Conservation (phyloP, 2,329 filamentous ascomycete species). For the Pseudogymnoascus sp. region DNA sequence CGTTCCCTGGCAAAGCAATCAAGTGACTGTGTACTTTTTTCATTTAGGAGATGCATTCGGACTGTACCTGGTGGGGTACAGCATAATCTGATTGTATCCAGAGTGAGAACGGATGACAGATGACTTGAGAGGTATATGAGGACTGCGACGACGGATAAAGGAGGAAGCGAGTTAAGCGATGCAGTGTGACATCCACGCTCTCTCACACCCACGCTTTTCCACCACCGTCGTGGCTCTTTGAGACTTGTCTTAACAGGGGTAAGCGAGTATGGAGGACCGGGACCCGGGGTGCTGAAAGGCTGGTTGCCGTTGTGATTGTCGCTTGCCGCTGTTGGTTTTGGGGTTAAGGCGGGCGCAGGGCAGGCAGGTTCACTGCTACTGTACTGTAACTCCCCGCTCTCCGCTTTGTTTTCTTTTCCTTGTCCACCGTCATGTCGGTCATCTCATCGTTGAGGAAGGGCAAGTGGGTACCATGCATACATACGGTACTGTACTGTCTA, state of each 20-base stretch:
- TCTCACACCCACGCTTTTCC: neutral
- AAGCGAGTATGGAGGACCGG: neutral
- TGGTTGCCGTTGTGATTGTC: constrained; percentile 5
- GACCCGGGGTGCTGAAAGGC: neutral
- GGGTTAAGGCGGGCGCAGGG: neutral
- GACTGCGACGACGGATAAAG: neutral
- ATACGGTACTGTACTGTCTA: neutral
- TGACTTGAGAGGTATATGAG: neutral
- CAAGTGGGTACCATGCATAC: neutral
- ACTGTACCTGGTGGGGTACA: neutral
- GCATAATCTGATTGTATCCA: neutral
- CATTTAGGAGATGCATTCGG: neutral
- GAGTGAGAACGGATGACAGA: neutral
- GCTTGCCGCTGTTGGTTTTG: neutral
- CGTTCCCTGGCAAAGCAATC: neutral
- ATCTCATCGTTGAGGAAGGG: neutral
- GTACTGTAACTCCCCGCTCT: neutral
- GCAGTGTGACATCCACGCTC: neutral
- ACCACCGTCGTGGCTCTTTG: neutral
- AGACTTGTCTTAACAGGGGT: neutral
- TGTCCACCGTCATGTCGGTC: neutral
- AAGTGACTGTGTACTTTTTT: neutral
- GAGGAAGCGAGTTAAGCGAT: neutral
- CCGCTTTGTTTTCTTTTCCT: neutral
- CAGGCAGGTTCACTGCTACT: neutral